Evolutionary conservation across 1,284 basidiomycete genomes (phyloP), one percentile per base, ranked within the genome.

Genomic region (Anthracocystis panici-leucophaei): DNA sequence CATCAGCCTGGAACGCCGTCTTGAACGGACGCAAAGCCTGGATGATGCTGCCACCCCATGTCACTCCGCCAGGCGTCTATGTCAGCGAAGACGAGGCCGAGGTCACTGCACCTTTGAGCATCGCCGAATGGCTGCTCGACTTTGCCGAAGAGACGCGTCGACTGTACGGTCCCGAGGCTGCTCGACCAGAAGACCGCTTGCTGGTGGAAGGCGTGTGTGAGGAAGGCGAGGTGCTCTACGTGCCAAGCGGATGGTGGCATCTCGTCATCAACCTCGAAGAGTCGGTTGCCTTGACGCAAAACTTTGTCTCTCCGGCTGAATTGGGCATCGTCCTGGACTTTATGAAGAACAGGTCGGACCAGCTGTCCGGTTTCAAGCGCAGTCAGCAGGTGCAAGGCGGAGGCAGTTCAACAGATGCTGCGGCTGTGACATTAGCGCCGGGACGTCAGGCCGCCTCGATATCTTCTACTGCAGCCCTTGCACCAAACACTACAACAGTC

Each of bases 1-100:
- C 86, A 3, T 85, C 83, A 11, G 87, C 87, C 3, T 87, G 86
- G 86, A 87, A 87, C 62, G 86, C 87, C 3, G 84, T 87, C n/a
- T 71, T 86, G 12, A 75, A 64, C 14, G 86, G 86, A 16, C 41
- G 68, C 2, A 87, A 87, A 65, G 82, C 82, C 3, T 87, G 87
- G 87, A 80, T 87, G 58, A 79, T 87, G 66, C 85, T 87, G 23
- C 86, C 86, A 18, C 85, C 86, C 2, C 72, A 86, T 41, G 56
- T 82, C 31, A 76, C 78, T 10, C 87, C 87, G 2, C 87, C 87
- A 0, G 87, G 87, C 5, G 85, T 88, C 3, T 85, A 83, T 49
- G 86, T 87, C 1, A 81, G 78, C 46, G 78, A 81, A 33, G 85
- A 86, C 57, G 79, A 85, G 57, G 77, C 79, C 18, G 83, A 86